Percentiles rank a stretch among this genome's conserved stretches.
Evolutionary conservation across 805 yeast genomes (phyloP).

Genomic region (Hanseniaspora meyeri): DNA sequence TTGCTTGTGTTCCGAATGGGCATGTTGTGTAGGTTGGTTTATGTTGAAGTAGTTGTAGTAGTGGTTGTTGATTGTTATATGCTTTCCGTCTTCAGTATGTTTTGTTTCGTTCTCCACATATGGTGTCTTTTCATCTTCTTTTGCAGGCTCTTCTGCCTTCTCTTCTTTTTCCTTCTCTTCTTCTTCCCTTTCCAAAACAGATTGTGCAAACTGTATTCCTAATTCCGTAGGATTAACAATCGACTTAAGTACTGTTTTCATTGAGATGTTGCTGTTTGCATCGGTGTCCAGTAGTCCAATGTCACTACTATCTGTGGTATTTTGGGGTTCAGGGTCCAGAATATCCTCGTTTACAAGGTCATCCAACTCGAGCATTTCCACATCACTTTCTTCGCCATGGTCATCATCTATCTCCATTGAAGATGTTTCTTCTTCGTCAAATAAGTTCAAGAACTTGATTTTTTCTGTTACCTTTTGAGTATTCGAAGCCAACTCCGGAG

Average conservation of each 20-base stretch:
- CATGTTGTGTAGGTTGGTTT: neutral
- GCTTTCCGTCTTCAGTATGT: neutral
- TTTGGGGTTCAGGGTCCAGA: neutral
- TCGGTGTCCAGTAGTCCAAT: neutral
- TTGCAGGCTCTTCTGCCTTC: neutral
- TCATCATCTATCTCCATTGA: neutral
- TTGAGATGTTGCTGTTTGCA: neutral
- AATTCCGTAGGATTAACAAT: slow-evolving; percentile 13
- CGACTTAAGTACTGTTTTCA: neutral
- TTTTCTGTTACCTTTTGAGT: slow-evolving; percentile 8
- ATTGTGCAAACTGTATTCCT: slow-evolving; percentile 7
- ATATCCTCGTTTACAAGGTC: neutral
- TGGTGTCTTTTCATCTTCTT: neutral
- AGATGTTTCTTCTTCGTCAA: neutral
- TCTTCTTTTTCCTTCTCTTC: neutral
- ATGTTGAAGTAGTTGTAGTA: slow-evolving; percentile 9
- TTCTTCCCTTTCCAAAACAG: neutral
- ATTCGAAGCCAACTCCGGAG: neutral
- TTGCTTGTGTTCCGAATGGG: neutral
- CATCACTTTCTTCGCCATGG: neutral
- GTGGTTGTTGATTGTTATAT: slow-evolving; percentile 5
- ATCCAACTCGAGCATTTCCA: slow-evolving; percentile 1
- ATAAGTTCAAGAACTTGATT: neutral
- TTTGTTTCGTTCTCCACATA: neutral
- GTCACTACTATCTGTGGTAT: neutral